Percentiles rank a stretch among this genome's conserved stretches.
These are phyloP conservation scores for Baudoinia panamericana DNA, from an alignment of 495 filamentous ascomycete genomes.

Conservation along the genomic window DNA sequence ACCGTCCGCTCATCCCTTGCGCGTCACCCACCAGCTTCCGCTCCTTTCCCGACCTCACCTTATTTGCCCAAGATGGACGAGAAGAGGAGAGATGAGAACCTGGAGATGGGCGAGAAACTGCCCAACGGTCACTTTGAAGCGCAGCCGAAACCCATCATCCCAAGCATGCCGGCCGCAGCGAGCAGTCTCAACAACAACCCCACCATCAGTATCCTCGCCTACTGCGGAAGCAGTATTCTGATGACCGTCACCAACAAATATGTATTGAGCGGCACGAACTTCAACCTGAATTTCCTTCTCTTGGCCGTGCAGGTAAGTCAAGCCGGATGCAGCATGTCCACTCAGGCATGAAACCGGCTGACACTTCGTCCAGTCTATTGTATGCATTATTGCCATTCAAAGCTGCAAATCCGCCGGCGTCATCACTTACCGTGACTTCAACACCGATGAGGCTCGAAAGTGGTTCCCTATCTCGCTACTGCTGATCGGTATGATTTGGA, in stretches of 20 bases:
- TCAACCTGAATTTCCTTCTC: constrained; percentile 96
- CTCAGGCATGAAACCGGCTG: background rate
- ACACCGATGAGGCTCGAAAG: constrained; percentile 76
- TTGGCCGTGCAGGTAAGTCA: constrained; percentile 80
- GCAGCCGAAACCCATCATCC: constrained; percentile 22
- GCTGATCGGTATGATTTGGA: constrained; percentile 99
- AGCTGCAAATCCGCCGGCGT: constrained; percentile 67
- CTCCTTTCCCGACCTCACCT: background rate
- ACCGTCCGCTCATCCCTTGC: constrained; percentile 11
- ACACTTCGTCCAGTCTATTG: constrained; percentile 50
- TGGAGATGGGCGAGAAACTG: constrained; percentile 50
- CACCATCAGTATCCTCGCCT: constrained; percentile 65
- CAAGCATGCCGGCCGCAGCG: constrained; percentile 19
- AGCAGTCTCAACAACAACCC: constrained; percentile 42
- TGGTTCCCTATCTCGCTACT: constrained; percentile 98
- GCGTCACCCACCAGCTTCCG: constrained; percentile 7
- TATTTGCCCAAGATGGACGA: constrained; percentile 49
- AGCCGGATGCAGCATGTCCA: background rate
- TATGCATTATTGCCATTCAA: constrained; percentile 83
- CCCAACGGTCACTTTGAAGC: constrained; percentile 34
- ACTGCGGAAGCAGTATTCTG: constrained; percentile 87
- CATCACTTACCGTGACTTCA: constrained; percentile 86
- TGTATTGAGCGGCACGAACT: constrained; percentile 75
- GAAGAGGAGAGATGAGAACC: constrained; percentile 74
- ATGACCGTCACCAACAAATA: constrained; percentile 99